These are phyloP conservation scores for Colletotrichum costaricense DNA, from an alignment of 2,329 filamentous ascomycete species.

Conservation along the genomic window DNA sequence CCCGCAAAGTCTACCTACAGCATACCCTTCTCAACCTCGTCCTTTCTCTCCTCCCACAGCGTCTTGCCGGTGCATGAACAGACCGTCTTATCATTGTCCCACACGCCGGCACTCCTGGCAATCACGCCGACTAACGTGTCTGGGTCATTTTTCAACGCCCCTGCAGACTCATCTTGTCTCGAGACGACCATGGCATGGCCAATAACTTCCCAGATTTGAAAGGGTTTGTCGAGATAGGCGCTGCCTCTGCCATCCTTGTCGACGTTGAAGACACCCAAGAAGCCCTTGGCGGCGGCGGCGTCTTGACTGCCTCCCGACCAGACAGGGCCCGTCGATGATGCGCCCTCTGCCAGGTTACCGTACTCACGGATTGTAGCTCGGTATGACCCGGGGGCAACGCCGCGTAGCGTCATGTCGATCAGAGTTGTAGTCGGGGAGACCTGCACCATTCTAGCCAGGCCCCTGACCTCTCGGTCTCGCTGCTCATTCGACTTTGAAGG, in stretches of 20 bases:
- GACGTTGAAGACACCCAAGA: constrained; percentile 82
- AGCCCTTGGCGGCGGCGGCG: constrained; percentile 56
- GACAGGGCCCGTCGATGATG: constrained; percentile 83
- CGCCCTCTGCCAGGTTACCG: constrained; percentile 87
- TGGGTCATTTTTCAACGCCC: constrained; percentile 74
- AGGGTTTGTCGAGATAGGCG: constrained; percentile 82
- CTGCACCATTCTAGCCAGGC: constrained; percentile 93
- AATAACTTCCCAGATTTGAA: constrained; percentile 96
- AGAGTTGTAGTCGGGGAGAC: constrained; percentile 82
- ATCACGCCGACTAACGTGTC: constrained; percentile 94
- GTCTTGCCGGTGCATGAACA: constrained; percentile 99
- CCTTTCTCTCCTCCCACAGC: constrained; percentile 94
- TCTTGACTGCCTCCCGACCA: constrained; percentile 69
- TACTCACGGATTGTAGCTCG: constrained; percentile 85
- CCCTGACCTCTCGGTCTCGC: constrained; percentile 74
- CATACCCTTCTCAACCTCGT: constrained; percentile 92
- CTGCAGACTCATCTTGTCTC: constrained; percentile 68
- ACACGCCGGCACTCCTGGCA: constrained; percentile 94
- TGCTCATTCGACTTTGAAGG: constrained; percentile 52
- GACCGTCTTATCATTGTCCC: constrained; percentile 99
- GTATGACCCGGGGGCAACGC: constrained; percentile 84
- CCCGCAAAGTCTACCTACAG: constrained; percentile 49
- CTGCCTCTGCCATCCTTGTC: constrained; percentile 80
- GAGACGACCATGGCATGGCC: constrained; percentile 92
- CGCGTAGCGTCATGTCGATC: constrained; percentile 87